Evolutionary conservation across 352 stramenopile genomes (phyloP), one percentile per base, ranked within the genome.

Genomic region (Pythium brachiatum): DNA sequence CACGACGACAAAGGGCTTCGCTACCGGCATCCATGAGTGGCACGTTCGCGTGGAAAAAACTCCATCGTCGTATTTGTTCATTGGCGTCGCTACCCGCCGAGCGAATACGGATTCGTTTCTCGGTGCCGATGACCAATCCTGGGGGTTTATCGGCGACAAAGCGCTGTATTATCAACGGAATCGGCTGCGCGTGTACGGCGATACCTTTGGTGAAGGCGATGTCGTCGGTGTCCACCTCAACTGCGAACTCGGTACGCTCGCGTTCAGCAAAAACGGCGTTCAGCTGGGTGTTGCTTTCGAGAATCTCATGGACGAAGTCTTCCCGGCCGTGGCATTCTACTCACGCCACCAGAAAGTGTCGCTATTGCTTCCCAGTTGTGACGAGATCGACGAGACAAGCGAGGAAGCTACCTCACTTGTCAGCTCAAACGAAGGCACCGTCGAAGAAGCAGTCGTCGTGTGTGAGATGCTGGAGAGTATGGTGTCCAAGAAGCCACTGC

Each of bases 121-220:
- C 21, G 97, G 97, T 1, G 92, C 96, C 9, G 97, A 99, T 59
- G 92, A 97, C 29, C 86, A 99, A 41, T 98, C 96, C 0, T 99
- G 97, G 97, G 97, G 97, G 9, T 98, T 98, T 56, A 99, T 99
- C 56, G 97, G 97, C 0, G 98, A 99, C 54, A 96, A 98, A 68
- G 96, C 96, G n/a, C 74, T 99, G 15, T 99, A 99, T 72, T 98
- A 99, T 66, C 96, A 98, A 62, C 81, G 97, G 23, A 97, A 96
- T 59, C 98, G 97, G 9, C 54, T 97, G 8, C 91, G 87, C 7
- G 70, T 89, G 25, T 98, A 96, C 53, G 92, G 93, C 7, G 86
- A 94, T 15, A 65, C 46, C 1, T 98, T 97, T 68, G 69, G 70
- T 0, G 83, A 96, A 72, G 90, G 89, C 1, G 93, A 98, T 52